Evolutionary conservation across 176 grass and related monocot species (phyloP), one percentile per base, ranked within the genome.

Genomic region (Aechmea fasciata): DNA sequence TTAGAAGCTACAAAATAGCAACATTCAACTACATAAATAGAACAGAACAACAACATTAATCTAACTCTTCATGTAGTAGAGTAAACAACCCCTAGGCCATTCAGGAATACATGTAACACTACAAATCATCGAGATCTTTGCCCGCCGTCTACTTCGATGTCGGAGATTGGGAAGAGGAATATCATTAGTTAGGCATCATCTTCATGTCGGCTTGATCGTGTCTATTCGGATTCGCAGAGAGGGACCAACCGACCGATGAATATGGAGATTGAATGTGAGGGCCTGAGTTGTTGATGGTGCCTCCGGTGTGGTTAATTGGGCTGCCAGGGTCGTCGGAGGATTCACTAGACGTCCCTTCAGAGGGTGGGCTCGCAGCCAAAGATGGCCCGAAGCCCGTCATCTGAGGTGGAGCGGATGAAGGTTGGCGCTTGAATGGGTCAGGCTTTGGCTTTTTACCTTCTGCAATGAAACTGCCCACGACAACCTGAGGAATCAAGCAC

Each of bases 391-490:
- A 85, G 14, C 73, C 52, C 64, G 78, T 64, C 80, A 91, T 88
- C 80, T 86, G 88, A 13, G 83, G 74, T 66, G 89, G 89, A 1
- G 73, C 84, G 0, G 84, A 76, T 71, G 84, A 81, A 5, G 86
- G 84, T 63, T 97, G 86, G 6, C 81, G 73, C 69, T 77, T 97
- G n/a, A 83, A 76, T 69, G 86, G 52, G 23, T 97, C 89, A 6
- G 79, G 74, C 54, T 79, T 97, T 3, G 83, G 86, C 57, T 92
- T 97, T 57, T 97, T 92, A 19, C 86, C 94, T 85, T 87, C 93
- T 2, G 86, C 86, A 10, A 92, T 87, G 80, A 97, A 97, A 72
- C 94, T 97, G 41, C 86, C 94, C 13, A 97, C 89, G 2, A 97
- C 94, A 47, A 97, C 94, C 94, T 97, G 76, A 9, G 13, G 22